Base-by-base conservation (phyloP, 768 basidiomycete species). In the Coprinellus micaceus region DNA sequence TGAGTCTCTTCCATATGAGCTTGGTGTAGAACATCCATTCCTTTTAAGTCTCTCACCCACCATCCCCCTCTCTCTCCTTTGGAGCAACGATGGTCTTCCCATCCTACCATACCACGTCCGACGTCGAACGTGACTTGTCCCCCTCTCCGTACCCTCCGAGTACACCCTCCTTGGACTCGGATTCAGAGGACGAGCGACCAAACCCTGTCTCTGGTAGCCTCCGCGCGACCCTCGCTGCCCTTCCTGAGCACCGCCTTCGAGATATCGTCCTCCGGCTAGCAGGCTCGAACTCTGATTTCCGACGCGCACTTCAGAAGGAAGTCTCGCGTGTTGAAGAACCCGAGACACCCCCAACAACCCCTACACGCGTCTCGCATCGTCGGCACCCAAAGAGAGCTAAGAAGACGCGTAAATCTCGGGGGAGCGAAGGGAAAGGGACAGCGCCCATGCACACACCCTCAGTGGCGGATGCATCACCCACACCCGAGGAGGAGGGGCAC, bases 301-400 rank as follows among this genome's bases (percentile, higher is more conserved):
- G 72, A 50, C 69, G 69, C 21, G 75, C 74, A 2, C 65, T 81
- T 29, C 69, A 67, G 41, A 71, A 69, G 53, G 76, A 78, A 59
- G 64, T 80, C 26, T 25, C 43, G 29, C 29, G 24, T 22, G 54
- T 41, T 11, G 59, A 62, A 40, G 56, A 63, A 37, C 47, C 61
- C 15, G 61, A 60, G 13, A 46, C 59, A 24, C 64, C 63, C 10
- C 56, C 62, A 3, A 62, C 57, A 1, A 59, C 58, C 21, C 41
- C 52, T 29, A 54, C 53, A 13, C 54, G 43, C 37, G 63, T 53
- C 17, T 54, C 30, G 15, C 61, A 56, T 40, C 37, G 36, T 2
- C 61, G 56, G 19, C 61, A 61, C 28, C 33, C 47, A 49, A 59
- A 64, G 52, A 58, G 22, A 17, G 56, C 24, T 52, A 58, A 21